phyloP scores from a whole-genome alignment of 2,329 filamentous ascomycete species.

The Huntiella bhutanensis region DNA sequence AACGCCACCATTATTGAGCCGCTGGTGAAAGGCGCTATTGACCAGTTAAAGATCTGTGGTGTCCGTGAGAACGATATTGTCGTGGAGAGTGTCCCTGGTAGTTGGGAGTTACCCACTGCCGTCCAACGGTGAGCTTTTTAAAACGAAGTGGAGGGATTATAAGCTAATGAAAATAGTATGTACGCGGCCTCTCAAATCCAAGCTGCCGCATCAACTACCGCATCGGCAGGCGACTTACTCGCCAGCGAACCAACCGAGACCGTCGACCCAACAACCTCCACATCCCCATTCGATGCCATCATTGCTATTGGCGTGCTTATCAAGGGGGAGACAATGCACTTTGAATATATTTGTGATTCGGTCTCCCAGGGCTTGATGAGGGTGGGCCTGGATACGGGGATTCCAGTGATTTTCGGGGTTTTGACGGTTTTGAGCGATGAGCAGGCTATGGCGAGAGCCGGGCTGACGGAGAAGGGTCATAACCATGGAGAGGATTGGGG shows the following conservation, averaged over 20 bases:
- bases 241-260: slow-evolving; percentile 41
- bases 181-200: slow-evolving; percentile 78
- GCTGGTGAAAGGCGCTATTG: slow-evolving; percentile 62
- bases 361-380: slow-evolving; percentile 88
- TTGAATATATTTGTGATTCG: slow-evolving; percentile 91
- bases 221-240: slow-evolving; percentile 48
- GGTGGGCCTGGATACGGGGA: slow-evolving; percentile 70
- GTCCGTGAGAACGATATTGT: slow-evolving; percentile 80
- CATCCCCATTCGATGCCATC: slow-evolving; percentile 70
- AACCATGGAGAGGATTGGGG: slow-evolving; percentile 97
- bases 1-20: slow-evolving; percentile 76
- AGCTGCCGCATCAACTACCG: slow-evolving; percentile 44
- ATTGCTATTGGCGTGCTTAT: slow-evolving; percentile 92
- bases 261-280: slow-evolving; percentile 24
- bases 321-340: slow-evolving; percentile 98
- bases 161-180: slow-evolving; percentile 31
- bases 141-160: background rate
- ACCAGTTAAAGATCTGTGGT: slow-evolving; percentile 56
- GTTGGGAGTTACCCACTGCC: slow-evolving; percentile 85
- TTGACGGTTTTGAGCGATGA: slow-evolving; percentile 77
- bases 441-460: slow-evolving; percentile 71
- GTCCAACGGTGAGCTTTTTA: slow-evolving; percentile 49
- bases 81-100: slow-evolving; percentile 74
- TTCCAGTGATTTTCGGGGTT: slow-evolving; percentile 82
- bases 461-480: slow-evolving; percentile 74